Evolutionary conservation across 2,329 filamentous ascomycete species (phyloP).

Genomic region (Ophiostoma angusticollis): DNA sequence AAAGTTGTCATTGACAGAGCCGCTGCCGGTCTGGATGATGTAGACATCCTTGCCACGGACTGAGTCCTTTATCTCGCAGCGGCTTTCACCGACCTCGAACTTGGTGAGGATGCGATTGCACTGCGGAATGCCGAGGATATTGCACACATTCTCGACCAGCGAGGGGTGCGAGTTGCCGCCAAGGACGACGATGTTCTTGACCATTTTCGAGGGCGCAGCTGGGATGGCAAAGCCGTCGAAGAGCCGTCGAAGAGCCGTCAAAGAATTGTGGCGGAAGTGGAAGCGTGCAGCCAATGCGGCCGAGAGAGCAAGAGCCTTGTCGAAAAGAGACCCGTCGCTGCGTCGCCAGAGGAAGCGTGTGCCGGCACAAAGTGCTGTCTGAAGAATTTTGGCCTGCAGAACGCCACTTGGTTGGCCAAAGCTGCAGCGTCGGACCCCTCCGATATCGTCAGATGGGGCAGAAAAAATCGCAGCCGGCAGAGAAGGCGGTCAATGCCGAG

Average conservation of each 20-base stretch:
- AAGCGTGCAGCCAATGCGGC: not conserved
- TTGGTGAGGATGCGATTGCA: slow-evolving; percentile 77
- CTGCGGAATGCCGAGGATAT: slow-evolving; percentile 72
- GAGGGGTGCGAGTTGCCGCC: slow-evolving; percentile 86
- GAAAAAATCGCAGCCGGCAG: slow-evolving; percentile 9
- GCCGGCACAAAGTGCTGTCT: too few relatives aligned
- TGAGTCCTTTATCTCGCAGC: slow-evolving; percentile 91
- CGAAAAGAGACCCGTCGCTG: not conserved
- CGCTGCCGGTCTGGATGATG: slow-evolving; percentile 89
- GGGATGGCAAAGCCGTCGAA: not conserved
- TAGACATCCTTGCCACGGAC: slow-evolving; percentile 98
- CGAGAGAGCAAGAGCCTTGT: not conserved
- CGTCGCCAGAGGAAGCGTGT: not conserved
- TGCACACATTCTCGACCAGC: slow-evolving; percentile 77
- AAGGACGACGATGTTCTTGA: slow-evolving; percentile 87
- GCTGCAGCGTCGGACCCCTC: slow-evolving; percentile 7
- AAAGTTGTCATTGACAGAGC: slow-evolving; percentile 89
- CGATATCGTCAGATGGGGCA: slow-evolving; percentile 12
- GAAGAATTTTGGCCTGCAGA: not conserved
- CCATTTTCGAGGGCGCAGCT: slow-evolving; percentile 46
- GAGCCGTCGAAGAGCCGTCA: not conserved
- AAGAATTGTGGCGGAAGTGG: too few relatives aligned
- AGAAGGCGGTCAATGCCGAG: slow-evolving; percentile 15
- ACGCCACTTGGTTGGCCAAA: slow-evolving; percentile 4
- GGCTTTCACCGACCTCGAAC: slow-evolving; percentile 89